phyloP scores from a whole-genome alignment of 768 basidiomycete genomes.

The Boletus pseudopeckii region DNA sequence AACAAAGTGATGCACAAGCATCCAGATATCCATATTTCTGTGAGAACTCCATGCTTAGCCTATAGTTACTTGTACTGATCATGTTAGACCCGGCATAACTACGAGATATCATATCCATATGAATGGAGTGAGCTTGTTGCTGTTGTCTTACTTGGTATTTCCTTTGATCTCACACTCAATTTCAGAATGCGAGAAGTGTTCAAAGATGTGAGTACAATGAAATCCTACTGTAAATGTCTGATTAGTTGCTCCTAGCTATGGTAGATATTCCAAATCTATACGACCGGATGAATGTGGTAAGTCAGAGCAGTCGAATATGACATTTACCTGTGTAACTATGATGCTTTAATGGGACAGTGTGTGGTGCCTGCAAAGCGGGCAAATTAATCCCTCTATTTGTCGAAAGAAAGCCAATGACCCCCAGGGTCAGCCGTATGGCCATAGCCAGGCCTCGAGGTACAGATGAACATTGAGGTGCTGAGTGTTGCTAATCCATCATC shows the following conservation, averaged over 20 bases:
- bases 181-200: conserved; percentile 61
- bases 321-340: neutral
- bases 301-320: conserved; percentile 20
- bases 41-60: conserved; percentile 29
- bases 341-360: conserved; percentile 40
- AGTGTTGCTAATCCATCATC: neutral
- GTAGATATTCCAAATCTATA: conserved; percentile 72
- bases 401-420: conserved; percentile 33
- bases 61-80: neutral
- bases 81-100: conserved; percentile 62
- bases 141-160: neutral
- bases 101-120: conserved; percentile 70
- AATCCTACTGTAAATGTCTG: neutral
- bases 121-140: conserved; percentile 57
- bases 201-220: conserved; percentile 48
- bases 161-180: conserved; percentile 2
- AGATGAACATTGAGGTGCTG: neutral
- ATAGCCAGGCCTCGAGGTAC: conserved; percentile 45
- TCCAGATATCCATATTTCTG: conserved; percentile 70
- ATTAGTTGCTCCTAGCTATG: conserved; percentile 47
- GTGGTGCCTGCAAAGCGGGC: conserved; percentile 62
- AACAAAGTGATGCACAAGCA: conserved; percentile 61
- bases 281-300: conserved; percentile 59
- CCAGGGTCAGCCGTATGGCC: conserved; percentile 43
- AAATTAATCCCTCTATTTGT: conserved; percentile 56